Evolutionary conservation across 106 monocot species (phyloP).

Genomic region (Ottelia alismoides): DNA sequence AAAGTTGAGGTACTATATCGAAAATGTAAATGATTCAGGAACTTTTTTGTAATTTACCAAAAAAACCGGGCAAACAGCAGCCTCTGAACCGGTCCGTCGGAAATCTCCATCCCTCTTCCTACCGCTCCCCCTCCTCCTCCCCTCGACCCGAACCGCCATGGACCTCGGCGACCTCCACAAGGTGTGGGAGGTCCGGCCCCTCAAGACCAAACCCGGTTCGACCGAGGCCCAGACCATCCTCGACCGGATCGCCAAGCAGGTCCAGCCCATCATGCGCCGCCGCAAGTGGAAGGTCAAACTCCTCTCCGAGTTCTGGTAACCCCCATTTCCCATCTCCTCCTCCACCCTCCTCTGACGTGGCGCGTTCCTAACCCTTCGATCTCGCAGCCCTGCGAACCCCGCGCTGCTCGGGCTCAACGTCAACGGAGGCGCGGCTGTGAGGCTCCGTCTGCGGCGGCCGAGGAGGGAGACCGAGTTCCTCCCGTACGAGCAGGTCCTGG

Average conservation of each 20-base stretch:
- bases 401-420: slow-evolving; percentile 72
- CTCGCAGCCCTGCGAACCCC: slow-evolving; percentile 44
- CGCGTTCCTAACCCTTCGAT: background rate
- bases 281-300: slow-evolving; percentile 82
- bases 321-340: background rate
- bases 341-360: background rate
- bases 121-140: too few species aligned
- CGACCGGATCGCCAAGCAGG: slow-evolving; percentile 72
- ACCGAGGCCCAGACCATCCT: slow-evolving; percentile 60
- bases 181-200: slow-evolving; percentile 71
- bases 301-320: slow-evolving; percentile 89
- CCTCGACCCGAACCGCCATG: too few species aligned
- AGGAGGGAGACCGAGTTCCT: slow-evolving; percentile 68
- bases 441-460: slow-evolving; percentile 58
- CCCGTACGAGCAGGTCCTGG: slow-evolving; percentile 84
- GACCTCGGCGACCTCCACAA: slow-evolving; percentile 55
- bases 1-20: too few species aligned
- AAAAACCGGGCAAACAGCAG: too few species aligned
- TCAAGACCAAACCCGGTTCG: slow-evolving; percentile 62
- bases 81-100: too few species aligned
- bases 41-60: too few species aligned
- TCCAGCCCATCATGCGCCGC: slow-evolving; percentile 88
- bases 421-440: slow-evolving; percentile 50
- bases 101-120: too few species aligned
- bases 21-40: too few species aligned